Evolutionary conservation across 2,329 filamentous ascomycete species (phyloP).

Genomic region (Juglanconis oblonga): DNA sequence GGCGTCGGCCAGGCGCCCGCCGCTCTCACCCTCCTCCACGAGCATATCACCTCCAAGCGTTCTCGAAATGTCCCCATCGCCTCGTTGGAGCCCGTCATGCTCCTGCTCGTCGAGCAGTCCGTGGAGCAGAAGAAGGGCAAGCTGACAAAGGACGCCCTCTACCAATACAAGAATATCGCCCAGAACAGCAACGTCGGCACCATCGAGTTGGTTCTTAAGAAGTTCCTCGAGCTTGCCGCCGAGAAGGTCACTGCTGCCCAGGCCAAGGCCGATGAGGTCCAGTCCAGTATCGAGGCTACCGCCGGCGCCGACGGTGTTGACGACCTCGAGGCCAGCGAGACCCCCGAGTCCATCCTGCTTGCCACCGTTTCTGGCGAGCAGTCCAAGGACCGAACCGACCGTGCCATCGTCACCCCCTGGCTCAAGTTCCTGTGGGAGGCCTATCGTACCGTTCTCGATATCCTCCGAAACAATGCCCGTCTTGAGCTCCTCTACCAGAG

Average conservation of each 20-base stretch:
- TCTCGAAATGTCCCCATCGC: constrained; percentile 96
- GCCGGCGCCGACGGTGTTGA: constrained; percentile 75
- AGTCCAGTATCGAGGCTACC: constrained; percentile 78
- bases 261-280: constrained; percentile 91
- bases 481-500: constrained; percentile 98
- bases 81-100: constrained; percentile 96
- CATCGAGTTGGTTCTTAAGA: constrained; percentile 96
- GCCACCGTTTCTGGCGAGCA: constrained; percentile 98
- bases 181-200: constrained; percentile 98
- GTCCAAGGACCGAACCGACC: constrained; percentile 93
- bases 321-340: constrained; percentile 95
- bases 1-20: constrained; percentile 91
- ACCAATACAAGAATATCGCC: constrained; percentile 99
- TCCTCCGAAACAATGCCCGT: constrained; percentile 97
- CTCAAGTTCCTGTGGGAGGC: constrained; percentile 99
- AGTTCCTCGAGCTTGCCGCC: constrained; percentile 96
- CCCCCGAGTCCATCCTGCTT: constrained; percentile 94
- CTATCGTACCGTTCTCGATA: constrained; percentile 96
- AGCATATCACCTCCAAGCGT: constrained; percentile 98
- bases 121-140: constrained; percentile 98
- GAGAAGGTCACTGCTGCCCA: constrained; percentile 95
- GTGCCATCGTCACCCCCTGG: constrained; percentile 97
- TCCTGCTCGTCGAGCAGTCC: constrained; percentile 93
- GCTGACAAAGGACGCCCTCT: constrained; percentile 95
- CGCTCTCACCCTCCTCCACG: constrained; percentile 91